Conservation (phyloP, 208 protist genomes). For the Herpetomonas samuelpessoai region DNA sequence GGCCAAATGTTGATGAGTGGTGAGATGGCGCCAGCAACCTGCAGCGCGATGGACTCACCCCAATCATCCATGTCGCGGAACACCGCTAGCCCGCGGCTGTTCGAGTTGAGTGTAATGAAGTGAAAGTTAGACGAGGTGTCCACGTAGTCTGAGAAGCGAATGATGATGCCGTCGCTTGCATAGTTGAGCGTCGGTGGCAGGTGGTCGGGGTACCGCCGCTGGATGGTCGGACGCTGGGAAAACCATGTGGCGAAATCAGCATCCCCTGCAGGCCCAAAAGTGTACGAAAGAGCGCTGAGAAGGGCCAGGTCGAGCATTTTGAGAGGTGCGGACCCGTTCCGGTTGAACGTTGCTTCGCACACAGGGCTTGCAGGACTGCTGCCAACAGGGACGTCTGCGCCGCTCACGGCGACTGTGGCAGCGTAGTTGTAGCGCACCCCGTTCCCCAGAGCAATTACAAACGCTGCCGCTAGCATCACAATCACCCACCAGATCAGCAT, state of each 20-base stretch:
- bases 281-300: slow-evolving; percentile 74
- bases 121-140: slow-evolving; percentile 69
- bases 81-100: slow-evolving; percentile 68
- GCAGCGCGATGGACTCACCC: slow-evolving; percentile 70
- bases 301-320: slow-evolving; percentile 64
- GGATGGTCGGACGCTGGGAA: slow-evolving; percentile 35
- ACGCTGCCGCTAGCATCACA: slow-evolving; percentile 70
- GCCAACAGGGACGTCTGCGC: slow-evolving; percentile 16
- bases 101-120: slow-evolving; percentile 83
- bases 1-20: slow-evolving; percentile 78
- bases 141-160: slow-evolving; percentile 79
- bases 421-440: slow-evolving; percentile 48
- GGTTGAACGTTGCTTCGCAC: slow-evolving; percentile 60
- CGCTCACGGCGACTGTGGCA: slow-evolving; percentile 30
- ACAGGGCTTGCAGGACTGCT: slow-evolving; percentile 20
- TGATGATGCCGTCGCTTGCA: slow-evolving; percentile 50
- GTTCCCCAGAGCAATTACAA: slow-evolving; percentile 68
- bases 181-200: slow-evolving; percentile 69
- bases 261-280: slow-evolving; percentile 51
- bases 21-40: slow-evolving; percentile 57
- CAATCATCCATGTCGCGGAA: slow-evolving; percentile 81
- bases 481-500: slow-evolving; percentile 84
- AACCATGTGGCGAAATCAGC: slow-evolving; percentile 86
- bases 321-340: slow-evolving; percentile 41
- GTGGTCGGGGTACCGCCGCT: slow-evolving; percentile 47